Percentiles rank a stretch among this genome's conserved stretches.
Evolutionary conservation across 2,329 filamentous ascomycete genomes (phyloP).

Genomic region (Dendrostoma leiphaemia): DNA sequence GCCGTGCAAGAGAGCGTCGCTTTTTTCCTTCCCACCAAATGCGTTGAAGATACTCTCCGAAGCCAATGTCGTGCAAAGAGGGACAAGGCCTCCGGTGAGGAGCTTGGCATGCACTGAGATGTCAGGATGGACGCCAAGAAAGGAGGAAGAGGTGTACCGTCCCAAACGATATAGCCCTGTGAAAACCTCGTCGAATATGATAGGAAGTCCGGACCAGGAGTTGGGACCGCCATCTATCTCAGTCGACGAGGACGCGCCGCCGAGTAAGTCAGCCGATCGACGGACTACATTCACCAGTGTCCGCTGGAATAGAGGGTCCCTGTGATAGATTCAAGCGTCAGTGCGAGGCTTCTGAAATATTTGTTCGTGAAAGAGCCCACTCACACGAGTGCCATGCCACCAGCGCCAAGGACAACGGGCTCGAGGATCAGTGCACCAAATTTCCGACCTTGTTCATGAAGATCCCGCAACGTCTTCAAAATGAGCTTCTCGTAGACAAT

Average conservation of each 20-base stretch:
- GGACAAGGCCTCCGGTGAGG: constrained; percentile 76
- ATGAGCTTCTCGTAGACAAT: constrained; percentile 62
- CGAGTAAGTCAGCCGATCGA: constrained; percentile 54
- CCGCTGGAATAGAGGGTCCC: constrained; percentile 78
- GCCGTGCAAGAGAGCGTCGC: constrained; percentile 76
- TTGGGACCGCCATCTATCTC: background rate
- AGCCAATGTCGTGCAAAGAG: constrained; percentile 73
- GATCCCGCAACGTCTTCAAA: constrained; percentile 45
- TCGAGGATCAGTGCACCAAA: constrained; percentile 81
- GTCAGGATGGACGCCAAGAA: constrained; percentile 67
- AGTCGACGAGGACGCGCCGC: constrained; percentile 22
- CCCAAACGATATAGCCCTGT: constrained; percentile 82
- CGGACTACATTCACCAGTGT: constrained; percentile 68
- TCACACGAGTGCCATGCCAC: constrained; percentile 79
- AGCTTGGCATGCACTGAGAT: constrained; percentile 82
- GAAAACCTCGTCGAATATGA: constrained; percentile 86
- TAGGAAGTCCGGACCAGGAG: constrained; percentile 69
- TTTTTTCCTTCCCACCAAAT: constrained; percentile 71
- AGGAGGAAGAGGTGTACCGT: constrained; percentile 65
- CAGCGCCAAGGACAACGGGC: constrained; percentile 76
- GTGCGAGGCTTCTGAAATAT: too few species aligned
- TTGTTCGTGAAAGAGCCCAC: too few species aligned
- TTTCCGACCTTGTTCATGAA: constrained; percentile 56
- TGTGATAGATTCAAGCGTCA: constrained; percentile 32
- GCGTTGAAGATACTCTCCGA: constrained; percentile 70